Evolutionary conservation across 331 rosid genomes (phyloP).

Genomic region (Erythrophleum ivorense): DNA sequence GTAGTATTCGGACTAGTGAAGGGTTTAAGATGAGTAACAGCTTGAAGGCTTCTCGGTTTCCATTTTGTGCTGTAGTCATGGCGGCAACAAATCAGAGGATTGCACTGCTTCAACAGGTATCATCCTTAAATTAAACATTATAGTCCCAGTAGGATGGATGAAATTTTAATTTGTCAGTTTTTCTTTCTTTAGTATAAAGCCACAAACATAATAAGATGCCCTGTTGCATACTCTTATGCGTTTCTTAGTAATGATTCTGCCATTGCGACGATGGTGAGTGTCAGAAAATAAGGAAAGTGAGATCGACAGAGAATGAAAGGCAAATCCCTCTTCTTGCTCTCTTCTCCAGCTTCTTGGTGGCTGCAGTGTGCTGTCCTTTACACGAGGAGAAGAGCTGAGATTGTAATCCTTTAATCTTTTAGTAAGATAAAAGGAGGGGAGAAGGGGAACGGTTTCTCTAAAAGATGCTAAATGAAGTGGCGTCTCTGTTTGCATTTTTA

Average conservation of each 20-base stretch:
- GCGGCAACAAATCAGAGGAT: slow-evolving; percentile 94
- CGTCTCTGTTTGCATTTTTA: neutral
- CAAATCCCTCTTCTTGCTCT: neutral
- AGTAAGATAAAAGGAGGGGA: too few relatives aligned
- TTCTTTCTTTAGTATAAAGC: neutral
- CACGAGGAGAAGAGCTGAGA: too few relatives aligned
- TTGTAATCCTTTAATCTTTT: too few relatives aligned
- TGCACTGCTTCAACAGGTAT: slow-evolving; percentile 93
- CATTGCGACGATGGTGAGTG: neutral
- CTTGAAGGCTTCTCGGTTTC: slow-evolving; percentile 90
- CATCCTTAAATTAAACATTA: neutral
- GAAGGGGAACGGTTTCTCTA: too few relatives aligned
- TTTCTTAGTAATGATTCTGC: neutral
- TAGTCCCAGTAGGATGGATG: neutral
- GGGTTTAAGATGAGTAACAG: slow-evolving; percentile 99
- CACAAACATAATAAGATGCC: neutral
- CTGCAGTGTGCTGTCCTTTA: too few relatives aligned
- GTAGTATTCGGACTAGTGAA: slow-evolving; percentile 86
- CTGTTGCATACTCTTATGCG: neutral
- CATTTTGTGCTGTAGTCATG: slow-evolving; percentile 96
- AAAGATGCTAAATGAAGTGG: too few relatives aligned
- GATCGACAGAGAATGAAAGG: neutral
- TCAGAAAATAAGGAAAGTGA: neutral
- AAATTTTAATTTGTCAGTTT: neutral
- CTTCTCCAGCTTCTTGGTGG: neutral